Base-by-base conservation (phyloP, 2,329 filamentous ascomycete genomes). In the Elsinoe arachidis region DNA sequence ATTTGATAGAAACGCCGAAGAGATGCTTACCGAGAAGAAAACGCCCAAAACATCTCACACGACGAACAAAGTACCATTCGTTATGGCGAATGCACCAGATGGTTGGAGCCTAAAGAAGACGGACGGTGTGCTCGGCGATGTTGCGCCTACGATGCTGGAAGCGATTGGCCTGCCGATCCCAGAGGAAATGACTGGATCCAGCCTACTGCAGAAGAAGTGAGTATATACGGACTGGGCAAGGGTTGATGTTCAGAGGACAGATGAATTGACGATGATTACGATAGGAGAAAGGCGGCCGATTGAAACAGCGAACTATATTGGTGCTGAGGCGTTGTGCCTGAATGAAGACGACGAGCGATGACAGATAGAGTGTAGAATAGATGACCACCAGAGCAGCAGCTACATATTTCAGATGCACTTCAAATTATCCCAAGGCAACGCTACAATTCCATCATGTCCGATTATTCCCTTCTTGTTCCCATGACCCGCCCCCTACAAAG, bases 41-140 rank as follows among this genome's bases (percentile, higher is more conserved):
- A 95, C 90, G 71, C 93, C 93, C 66, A 99, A 99, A 83, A 99
- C 93, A 7, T 92, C 88, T 54, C 93, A 99, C 80, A 99, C 93
- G 46, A 91, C 87, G 64, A 99, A 99, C 82, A 93, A 93, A 74
- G 93, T 99, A 55, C 93, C 93, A 9, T 92, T 99, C 71, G 83
- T 97, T 74, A 96, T 99, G 91, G 90, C 91, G 71, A 99, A 97
- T 72, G 91, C 91, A 7, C 93, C 93, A 39, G 81, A 87, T 69
- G 88, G 88, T 65, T 96, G 87, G 86, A 89, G 83, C 66, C 77
- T 99, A 67, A 86, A 89, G 79, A 86, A 90, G 76, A 79, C 83
- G 58, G 84, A 85, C 60, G 92, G 90, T 68, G 93, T 99, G n/a
- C 80, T 99, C 19, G 93, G 93, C 60, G 93, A 99, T 69, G 93